Evolutionary conservation across 176 grass and related monocot genomes (phyloP), one percentile per base, ranked within the genome.

Genomic region (Raddia guianensis): DNA sequence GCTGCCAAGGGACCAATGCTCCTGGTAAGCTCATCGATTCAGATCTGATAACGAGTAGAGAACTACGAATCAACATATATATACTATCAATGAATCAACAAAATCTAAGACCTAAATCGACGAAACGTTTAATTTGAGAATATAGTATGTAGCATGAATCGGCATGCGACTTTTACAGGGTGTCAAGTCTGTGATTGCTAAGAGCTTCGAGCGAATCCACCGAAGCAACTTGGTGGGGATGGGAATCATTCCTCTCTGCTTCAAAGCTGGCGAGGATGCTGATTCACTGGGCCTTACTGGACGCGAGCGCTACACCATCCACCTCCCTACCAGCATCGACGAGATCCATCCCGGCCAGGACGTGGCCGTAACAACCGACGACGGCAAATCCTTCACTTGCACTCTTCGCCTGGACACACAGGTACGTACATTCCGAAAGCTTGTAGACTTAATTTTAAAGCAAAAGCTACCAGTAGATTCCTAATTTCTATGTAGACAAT

Each of bases 191-290:
- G 96, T 95, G 60, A 93, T 98, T 66, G 72, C 92, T 7, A 98
- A 95, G 90, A 98, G 96, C 53, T 98, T 98, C 4, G 96, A 98
- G 90, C 93, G 96, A 54, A 98, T 98, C 73, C 96, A 98, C 66
- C 79, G 96, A 71, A 98, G 96, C 78, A 98, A 98, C 75, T 87
- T 98, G 85, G 96, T 98, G 33, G 96, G 96, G 5, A 98, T 98
- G 96, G 92, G 96, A 66, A 98, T 98, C 33, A 83, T 98, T 75
- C 96, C 96, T 0, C 68, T 98, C 8, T 98, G 96, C 78, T 98
- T 93, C 84, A 98, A 98, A 55, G 51, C 86, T 43, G 90, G 90
- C 11, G 96, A 93, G 58, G 96, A 98, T 66, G 96, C 96, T 10
- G 96, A 98, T 12, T 87, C 96, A 2, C 86, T 98, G 4, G 92